A percentile compares a stretch with the other conserved stretches of the same genome.
phyloP scores from a whole-genome alignment of 257 asterid genomes.

The Buddleja alternifolia region DNA sequence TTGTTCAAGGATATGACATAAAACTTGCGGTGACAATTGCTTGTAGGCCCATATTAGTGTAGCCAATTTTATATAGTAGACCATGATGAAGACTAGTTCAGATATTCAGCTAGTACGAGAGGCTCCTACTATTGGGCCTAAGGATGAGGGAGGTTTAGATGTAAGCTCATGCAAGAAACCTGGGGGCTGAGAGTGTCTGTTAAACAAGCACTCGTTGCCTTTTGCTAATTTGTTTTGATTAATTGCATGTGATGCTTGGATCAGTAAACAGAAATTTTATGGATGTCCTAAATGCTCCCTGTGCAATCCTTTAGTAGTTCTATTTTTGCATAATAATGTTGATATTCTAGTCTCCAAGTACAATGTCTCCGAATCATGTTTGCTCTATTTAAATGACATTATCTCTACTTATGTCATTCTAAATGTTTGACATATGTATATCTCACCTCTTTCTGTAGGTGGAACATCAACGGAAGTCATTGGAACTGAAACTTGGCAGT shows the following conservation, averaged over 20 bases:
- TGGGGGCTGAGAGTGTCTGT: background rate
- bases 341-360: conserved; percentile 9
- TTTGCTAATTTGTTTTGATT: conserved; percentile 1
- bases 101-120: background rate
- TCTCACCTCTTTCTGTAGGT: conserved; percentile 35
- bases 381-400: background rate
- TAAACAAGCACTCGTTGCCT: too few species aligned
- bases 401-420: background rate
- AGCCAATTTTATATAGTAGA: background rate
- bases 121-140: background rate
- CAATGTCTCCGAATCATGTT: conserved; percentile 5
- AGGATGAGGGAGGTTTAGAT: background rate
- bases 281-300: background rate
- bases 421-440: background rate
- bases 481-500: conserved; percentile 39
- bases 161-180: background rate
- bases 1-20: background rate
- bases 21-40: background rate
- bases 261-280: background rate
- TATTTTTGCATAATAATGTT: background rate
- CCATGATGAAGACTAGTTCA: background rate
- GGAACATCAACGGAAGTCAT: conserved; percentile 41
- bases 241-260: background rate
- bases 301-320: background rate
- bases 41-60: background rate